phyloP scores from a whole-genome alignment of 2,329 filamentous ascomycete species.

The Cytospora chrysosperma region DNA sequence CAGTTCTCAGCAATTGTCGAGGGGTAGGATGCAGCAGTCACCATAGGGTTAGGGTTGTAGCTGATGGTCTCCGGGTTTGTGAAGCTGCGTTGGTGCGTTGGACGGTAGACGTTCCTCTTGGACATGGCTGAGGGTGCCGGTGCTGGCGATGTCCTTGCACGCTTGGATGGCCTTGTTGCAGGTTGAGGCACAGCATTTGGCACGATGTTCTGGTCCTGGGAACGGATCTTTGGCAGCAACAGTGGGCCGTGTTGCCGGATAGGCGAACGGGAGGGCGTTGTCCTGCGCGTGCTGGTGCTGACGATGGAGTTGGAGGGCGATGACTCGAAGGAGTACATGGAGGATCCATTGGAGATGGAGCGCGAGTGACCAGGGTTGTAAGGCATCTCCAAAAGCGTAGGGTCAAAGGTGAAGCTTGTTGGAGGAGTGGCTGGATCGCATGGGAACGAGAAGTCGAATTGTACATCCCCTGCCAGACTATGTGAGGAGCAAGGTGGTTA shows the following conservation, averaged over 20 bases:
- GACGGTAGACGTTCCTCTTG: slow-evolving; percentile 38
- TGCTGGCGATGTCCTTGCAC: slow-evolving; percentile 54
- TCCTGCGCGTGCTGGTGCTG: slow-evolving; percentile 57
- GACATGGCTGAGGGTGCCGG: slow-evolving; percentile 39
- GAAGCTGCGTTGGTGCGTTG: slow-evolving; percentile 56
- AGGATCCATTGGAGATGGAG: slow-evolving; percentile 49
- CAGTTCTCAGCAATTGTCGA: slow-evolving; percentile 35
- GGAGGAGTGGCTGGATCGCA: slow-evolving; percentile 53
- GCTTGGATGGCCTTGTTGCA: slow-evolving; percentile 53
- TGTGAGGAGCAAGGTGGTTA: slow-evolving; percentile 28
- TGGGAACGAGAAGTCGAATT: slow-evolving; percentile 61
- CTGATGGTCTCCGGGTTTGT: slow-evolving; percentile 60
- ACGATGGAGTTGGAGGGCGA: slow-evolving; percentile 62
- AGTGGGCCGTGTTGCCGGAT: slow-evolving; percentile 77
- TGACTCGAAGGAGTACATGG: slow-evolving; percentile 65
- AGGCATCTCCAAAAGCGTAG: slow-evolving; percentile 55
- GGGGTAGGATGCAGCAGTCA: slow-evolving; percentile 38
- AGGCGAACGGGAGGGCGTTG: slow-evolving; percentile 68
- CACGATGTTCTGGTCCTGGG: slow-evolving; percentile 76
- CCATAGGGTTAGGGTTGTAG: slow-evolving; percentile 37
- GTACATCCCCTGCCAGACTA: slow-evolving; percentile 62
- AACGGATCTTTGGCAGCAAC: slow-evolving; percentile 80
- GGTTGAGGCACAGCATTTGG: slow-evolving; percentile 40
- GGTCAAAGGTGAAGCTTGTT: slow-evolving; percentile 55
- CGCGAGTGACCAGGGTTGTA: slow-evolving; percentile 55